Conservation (phyloP, 2,329 filamentous ascomycete species). For the Colletotrichum destructivum region DNA sequence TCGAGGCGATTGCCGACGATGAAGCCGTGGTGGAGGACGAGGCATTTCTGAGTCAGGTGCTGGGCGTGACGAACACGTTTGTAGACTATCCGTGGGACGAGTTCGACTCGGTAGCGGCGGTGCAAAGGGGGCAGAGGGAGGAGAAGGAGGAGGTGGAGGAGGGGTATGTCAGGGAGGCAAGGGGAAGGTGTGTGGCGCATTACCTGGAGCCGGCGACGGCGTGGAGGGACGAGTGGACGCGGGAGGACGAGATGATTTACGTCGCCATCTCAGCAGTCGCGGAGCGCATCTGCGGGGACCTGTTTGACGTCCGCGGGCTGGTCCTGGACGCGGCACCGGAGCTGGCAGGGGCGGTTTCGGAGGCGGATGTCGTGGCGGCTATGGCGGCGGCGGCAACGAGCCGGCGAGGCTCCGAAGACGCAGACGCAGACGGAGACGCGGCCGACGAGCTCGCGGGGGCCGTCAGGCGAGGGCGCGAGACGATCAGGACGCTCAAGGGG, state of each 20-base stretch:
- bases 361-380: neutral
- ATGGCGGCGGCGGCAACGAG: neutral
- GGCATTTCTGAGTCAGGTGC: conserved; percentile 54
- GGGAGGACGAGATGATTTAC: conserved; percentile 62
- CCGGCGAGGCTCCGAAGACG: neutral
- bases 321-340: conserved; percentile 22
- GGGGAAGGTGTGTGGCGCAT: conserved; percentile 63
- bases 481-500: conserved; percentile 55
- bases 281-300: conserved; percentile 54
- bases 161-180: conserved; percentile 54
- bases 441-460: neutral
- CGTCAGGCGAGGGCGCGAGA: conserved; percentile 27
- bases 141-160: conserved; percentile 44
- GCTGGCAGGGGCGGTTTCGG: neutral
- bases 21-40: conserved; percentile 46
- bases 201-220: conserved; percentile 55
- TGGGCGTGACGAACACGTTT: conserved; percentile 58
- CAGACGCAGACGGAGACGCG: neutral
- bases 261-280: conserved; percentile 59
- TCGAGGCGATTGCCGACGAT: conserved; percentile 52
- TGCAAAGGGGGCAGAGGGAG: neutral
- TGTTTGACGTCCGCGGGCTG: conserved; percentile 19
- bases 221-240: conserved; percentile 50
- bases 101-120: neutral
- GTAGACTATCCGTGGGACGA: conserved; percentile 57